Evolutionary conservation across 352 stramenopile genomes (phyloP).

Genomic region (Phytophthora pistaciae): DNA sequence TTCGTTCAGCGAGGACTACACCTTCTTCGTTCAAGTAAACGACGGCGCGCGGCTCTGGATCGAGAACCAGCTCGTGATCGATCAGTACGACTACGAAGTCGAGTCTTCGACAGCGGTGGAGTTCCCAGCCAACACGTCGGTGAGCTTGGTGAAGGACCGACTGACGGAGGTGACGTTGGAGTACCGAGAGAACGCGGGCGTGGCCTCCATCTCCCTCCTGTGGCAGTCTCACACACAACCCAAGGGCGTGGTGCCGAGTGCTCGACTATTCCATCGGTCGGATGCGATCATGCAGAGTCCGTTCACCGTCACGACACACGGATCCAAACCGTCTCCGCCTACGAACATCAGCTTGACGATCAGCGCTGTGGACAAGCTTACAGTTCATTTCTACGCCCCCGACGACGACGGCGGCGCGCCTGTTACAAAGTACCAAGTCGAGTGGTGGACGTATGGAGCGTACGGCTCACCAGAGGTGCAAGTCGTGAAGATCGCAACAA

Average conservation of each 20-base stretch:
- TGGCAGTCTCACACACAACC: constrained; percentile 93
- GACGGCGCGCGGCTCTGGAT: constrained; percentile 92
- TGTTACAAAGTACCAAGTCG: constrained; percentile 89
- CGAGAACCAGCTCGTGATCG: constrained; percentile 51
- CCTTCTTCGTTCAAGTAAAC: constrained; percentile 90
- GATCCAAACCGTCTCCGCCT: constrained; percentile 66
- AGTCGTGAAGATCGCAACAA: constrained; percentile 84
- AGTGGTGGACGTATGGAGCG: constrained; percentile 78
- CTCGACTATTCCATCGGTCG: constrained; percentile 88
- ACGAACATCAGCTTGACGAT: constrained; percentile 54
- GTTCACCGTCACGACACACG: constrained; percentile 64
- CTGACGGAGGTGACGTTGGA: constrained; percentile 92
- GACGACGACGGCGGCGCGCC: constrained; percentile 86
- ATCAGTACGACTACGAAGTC: constrained; percentile 63
- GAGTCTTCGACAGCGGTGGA: constrained; percentile 39
- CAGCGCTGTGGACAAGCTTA: constrained; percentile 62
- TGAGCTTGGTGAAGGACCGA: constrained; percentile 79
- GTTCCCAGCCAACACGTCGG: constrained; percentile 45
- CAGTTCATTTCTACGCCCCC: constrained; percentile 87
- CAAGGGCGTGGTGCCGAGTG: constrained; percentile 83
- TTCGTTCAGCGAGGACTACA: constrained; percentile 90
- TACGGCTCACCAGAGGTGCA: constrained; percentile 78
- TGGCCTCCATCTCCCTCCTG: constrained; percentile 83
- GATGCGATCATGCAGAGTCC: constrained; percentile 67
- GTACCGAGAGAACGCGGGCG: constrained; percentile 93